A percentile compares a stretch with the other conserved stretches of the same genome.
Conservation (phyloP, 108 stramenopile species). For the Nitzschia sp. region DNA sequence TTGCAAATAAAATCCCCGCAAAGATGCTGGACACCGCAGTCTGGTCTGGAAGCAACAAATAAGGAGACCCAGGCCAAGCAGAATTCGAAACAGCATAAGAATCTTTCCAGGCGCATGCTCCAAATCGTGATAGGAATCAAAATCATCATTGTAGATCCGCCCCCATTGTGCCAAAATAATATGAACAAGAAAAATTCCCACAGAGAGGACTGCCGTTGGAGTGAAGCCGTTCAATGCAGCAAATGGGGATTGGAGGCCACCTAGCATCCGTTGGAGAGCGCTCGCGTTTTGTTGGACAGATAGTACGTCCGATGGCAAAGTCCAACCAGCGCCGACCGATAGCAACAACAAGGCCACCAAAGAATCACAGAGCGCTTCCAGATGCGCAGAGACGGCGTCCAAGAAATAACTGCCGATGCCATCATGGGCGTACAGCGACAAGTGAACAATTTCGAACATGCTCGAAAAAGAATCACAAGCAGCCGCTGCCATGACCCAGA, state of each 20-base stretch:
- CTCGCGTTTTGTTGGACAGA: slow-evolving; percentile 38
- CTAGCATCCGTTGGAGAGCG: slow-evolving; percentile 37
- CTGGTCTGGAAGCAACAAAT: slow-evolving; percentile 59
- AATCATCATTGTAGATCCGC: slow-evolving; percentile 82
- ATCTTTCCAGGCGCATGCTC: slow-evolving; percentile 81
- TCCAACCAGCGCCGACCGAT: slow-evolving; percentile 82
- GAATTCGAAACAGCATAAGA: slow-evolving; percentile 70
- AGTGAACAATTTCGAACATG: slow-evolving; percentile 72
- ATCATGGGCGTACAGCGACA: slow-evolving; percentile 53
- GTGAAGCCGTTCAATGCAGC: slow-evolving; percentile 40
- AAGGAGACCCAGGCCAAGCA: slow-evolving; percentile 55
- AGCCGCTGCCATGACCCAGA: slow-evolving; percentile 68
- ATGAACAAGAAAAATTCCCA: slow-evolving; percentile 56
- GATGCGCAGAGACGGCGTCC: slow-evolving; percentile 74
- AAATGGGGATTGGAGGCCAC: slow-evolving; percentile 69
- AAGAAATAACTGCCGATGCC: slow-evolving; percentile 70
- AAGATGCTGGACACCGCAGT: slow-evolving; percentile 50
- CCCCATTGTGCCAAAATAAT: slow-evolving; percentile 79
- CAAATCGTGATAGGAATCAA: slow-evolving; percentile 84
- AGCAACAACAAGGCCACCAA: slow-evolving; percentile 69
- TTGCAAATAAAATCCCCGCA: slow-evolving; percentile 65
- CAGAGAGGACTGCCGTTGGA: slow-evolving; percentile 47
- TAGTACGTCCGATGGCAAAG: slow-evolving; percentile 71
- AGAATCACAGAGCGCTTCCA: slow-evolving; percentile 81
- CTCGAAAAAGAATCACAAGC: slow-evolving; percentile 51